Conservation (phyloP, 805 yeast species). For the Metschnikowia colocasiae region DNA sequence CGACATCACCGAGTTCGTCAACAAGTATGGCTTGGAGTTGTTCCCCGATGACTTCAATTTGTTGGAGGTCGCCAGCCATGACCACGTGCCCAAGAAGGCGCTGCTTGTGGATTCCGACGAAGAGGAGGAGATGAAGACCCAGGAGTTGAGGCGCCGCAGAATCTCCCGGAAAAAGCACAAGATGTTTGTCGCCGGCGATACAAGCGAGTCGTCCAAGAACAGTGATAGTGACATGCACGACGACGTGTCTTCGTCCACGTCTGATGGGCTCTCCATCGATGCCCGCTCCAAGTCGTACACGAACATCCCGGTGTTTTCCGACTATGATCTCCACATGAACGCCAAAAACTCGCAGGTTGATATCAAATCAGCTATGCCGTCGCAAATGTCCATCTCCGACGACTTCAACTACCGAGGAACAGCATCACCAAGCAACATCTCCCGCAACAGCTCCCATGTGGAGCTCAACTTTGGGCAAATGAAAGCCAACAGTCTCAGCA, state of each 20-base stretch:
- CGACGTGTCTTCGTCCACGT: constrained; percentile 38
- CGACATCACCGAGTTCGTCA: constrained; percentile 75
- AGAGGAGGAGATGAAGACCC: constrained; percentile 49
- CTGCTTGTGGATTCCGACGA: constrained; percentile 39
- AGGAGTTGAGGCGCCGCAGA: constrained; percentile 44
- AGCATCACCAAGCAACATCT: constrained; percentile 13
- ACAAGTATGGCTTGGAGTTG: constrained; percentile 76
- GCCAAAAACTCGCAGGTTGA: constrained; percentile 18
- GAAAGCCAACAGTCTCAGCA: constrained; percentile 20
- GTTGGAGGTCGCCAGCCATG: constrained; percentile 39
- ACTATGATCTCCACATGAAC: constrained; percentile 39
- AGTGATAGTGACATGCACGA: constrained; percentile 21
- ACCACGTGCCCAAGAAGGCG: constrained; percentile 29
- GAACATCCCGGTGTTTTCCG: constrained; percentile 61
- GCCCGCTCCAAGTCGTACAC: constrained; percentile 56
- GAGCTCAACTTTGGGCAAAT: constrained; percentile 30
- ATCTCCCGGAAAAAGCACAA: constrained; percentile 24
- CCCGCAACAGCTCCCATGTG: constrained; percentile 26
- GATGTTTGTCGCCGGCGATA: constrained; percentile 9
- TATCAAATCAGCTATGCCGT: constrained; percentile 12
- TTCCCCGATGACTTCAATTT: constrained; percentile 77
- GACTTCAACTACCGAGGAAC: constrained; percentile 24
- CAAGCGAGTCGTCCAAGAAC: constrained; percentile 9
- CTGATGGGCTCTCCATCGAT: constrained; percentile 60
- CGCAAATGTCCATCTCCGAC: constrained; percentile 27